Conservation (phyloP, 2,329 filamentous ascomycete species). For the Mycosphaerella sp. region DNA sequence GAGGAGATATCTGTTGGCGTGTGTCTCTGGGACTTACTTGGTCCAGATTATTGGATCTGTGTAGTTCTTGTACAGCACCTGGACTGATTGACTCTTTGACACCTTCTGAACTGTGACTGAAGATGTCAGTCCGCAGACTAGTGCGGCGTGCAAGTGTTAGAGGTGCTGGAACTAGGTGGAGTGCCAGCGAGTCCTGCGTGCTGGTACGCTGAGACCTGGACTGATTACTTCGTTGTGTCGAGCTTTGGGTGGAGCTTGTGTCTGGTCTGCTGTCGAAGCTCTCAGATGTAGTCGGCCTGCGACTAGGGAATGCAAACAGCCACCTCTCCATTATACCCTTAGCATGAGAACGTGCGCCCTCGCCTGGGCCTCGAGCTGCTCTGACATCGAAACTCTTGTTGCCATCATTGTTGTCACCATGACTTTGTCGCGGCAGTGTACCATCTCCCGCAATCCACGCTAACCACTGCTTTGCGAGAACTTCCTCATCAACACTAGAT, state of each 20-base stretch:
- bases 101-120: not conserved
- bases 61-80: not conserved
- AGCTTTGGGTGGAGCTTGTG: not conserved
- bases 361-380: no score
- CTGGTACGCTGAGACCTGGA: not conserved
- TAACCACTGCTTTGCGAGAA: constrained; percentile 1
- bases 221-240: not conserved
- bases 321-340: not conserved
- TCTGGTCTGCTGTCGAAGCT: not conserved
- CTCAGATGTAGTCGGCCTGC: not conserved
- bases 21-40: not conserved
- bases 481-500: not conserved
- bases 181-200: no score
- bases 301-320: not conserved
- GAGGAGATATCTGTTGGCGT: not conserved
- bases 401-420: not conserved
- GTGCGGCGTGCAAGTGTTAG: not conserved
- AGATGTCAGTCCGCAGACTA: not conserved
- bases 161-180: not conserved
- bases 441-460: not conserved
- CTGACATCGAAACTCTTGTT: not conserved
- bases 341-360: no score
- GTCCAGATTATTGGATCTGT: not conserved
- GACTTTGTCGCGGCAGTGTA: not conserved
- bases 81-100: not conserved